Percentiles rank a stretch among this genome's conserved stretches.
Conservation (phyloP, 208 protist genomes). For the Trypanosoma scelopori region DNA sequence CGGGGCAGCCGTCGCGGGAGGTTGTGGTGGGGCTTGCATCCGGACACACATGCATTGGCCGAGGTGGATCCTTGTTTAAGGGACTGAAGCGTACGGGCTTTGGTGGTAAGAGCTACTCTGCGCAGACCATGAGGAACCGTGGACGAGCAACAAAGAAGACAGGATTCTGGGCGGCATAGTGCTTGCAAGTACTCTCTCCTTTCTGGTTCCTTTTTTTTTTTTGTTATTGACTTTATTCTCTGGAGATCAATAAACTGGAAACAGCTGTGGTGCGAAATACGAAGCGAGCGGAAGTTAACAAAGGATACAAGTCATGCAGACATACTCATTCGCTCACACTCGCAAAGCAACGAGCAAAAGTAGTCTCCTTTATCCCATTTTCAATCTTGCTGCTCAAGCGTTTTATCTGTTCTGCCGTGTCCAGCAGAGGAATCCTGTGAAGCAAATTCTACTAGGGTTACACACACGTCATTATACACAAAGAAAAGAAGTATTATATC, state of each 20-base stretch:
- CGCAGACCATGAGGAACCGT: constrained; percentile 65
- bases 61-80: constrained; percentile 53
- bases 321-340: no score
- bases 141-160: constrained; percentile 83
- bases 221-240: constrained; percentile 5
- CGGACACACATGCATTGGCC: constrained; percentile 26
- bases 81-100: constrained; percentile 75
- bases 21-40: constrained; percentile 42
- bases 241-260: no score
- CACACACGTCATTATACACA: not conserved
- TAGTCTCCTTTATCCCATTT: not conserved
- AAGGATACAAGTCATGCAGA: not conserved
- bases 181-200: not conserved
- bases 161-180: constrained; percentile 79
- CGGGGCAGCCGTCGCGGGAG: constrained; percentile 27
- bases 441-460: not conserved
- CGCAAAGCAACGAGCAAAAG: no score
- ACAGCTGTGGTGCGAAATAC: no score
- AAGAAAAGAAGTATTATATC: not conserved
- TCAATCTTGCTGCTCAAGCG: constrained; percentile 1
- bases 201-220: constrained; percentile 1
- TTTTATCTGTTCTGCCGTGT: not conserved
- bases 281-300: not conserved
- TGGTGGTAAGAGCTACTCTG: constrained; percentile 84
- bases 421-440: not conserved